phyloP scores from a whole-genome alignment of 306 rosid genomes.

The Vicia villosa region DNA sequence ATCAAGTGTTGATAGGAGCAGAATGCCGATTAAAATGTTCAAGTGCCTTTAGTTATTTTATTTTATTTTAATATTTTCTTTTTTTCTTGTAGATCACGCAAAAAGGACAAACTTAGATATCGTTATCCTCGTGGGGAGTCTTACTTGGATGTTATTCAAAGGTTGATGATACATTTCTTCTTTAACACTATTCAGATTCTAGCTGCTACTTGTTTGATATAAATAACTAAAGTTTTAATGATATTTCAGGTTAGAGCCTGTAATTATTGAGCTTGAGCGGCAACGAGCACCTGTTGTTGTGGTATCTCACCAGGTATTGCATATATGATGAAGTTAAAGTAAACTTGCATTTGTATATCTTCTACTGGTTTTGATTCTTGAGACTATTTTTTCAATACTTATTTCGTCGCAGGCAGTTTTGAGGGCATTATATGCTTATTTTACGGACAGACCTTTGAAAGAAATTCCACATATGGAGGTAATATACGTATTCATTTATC shows the following conservation, averaged over 20 bases:
- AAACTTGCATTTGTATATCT: background rate
- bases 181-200: slow-evolving; percentile 28
- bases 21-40: slow-evolving; percentile 22
- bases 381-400: slow-evolving; percentile 16
- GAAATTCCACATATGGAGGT: slow-evolving; percentile 97
- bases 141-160: slow-evolving; percentile 94
- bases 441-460: slow-evolving; percentile 93
- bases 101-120: slow-evolving; percentile 90
- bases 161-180: slow-evolving; percentile 53
- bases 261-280: slow-evolving; percentile 95
- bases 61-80: background rate
- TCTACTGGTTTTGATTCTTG: slow-evolving; percentile 16
- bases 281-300: slow-evolving; percentile 97
- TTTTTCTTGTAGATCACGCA: slow-evolving; percentile 63
- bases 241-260: slow-evolving; percentile 92
- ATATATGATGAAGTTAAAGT: background rate
- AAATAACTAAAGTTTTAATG: background rate
- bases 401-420: slow-evolving; percentile 76
- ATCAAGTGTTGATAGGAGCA: background rate
- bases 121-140: slow-evolving; percentile 99
- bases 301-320: slow-evolving; percentile 86
- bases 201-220: slow-evolving; percentile 8
- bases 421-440: slow-evolving; percentile 93
- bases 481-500: slow-evolving; percentile 33
- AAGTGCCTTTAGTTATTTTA: background rate